phyloP scores from a whole-genome alignment of 495 filamentous ascomycete species.

The Penicillium cosmopolitanum region DNA sequence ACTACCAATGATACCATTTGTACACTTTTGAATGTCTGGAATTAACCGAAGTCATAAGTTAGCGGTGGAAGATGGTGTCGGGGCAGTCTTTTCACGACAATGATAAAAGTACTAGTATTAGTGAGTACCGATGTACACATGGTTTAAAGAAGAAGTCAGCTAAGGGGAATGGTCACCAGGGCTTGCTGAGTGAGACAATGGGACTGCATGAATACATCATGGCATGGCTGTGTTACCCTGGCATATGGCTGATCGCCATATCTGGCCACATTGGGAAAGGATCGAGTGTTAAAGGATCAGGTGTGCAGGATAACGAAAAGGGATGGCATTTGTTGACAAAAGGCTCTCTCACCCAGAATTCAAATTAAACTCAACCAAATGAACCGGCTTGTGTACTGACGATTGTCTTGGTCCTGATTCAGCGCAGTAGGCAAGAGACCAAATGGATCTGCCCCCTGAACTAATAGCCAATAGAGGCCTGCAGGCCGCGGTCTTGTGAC shows the following conservation, averaged over 20 bases:
- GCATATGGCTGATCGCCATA: constrained; percentile 8
- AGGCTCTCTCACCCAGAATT: not conserved
- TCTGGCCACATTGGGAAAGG: not conserved
- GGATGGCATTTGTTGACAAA: not conserved
- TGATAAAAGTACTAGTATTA: not conserved
- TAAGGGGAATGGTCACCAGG: too few species aligned
- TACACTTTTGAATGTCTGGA: constrained; percentile 5
- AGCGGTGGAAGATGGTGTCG: too few species aligned
- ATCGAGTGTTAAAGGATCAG: not conserved
- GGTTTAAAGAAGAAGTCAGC: not conserved
- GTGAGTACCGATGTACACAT: not conserved
- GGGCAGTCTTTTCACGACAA: too few species aligned
- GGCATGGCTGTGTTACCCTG: not conserved
- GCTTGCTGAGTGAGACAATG: too few species aligned
- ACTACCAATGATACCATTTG: constrained; percentile 35
- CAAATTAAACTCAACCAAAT: not conserved
- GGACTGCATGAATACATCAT: not conserved
- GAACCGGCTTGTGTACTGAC: not conserved
- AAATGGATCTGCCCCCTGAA: constrained; percentile 3
- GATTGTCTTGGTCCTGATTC: constrained; percentile 1
- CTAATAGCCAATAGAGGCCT: not conserved
- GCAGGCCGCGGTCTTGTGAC: not conserved
- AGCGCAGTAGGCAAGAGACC: not conserved
- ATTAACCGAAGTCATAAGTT: too few species aligned
- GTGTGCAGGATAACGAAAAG: not conserved